Conservation (phyloP, 2,329 filamentous ascomycete species). For the Berkeleyomyces rouxiae region DNA sequence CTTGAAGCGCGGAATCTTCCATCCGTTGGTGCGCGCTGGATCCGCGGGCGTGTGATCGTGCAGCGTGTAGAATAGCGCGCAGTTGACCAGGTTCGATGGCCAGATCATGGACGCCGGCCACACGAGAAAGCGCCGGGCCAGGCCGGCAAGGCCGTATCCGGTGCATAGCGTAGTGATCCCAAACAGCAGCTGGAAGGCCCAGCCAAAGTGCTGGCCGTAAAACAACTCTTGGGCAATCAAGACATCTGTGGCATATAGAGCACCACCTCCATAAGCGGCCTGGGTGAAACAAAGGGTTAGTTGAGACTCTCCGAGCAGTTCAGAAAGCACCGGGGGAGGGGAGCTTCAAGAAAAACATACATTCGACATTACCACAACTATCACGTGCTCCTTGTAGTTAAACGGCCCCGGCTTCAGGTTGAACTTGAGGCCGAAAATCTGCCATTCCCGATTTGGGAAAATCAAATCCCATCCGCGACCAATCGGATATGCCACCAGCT, state of each 20-base stretch:
- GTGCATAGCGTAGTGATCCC: conserved; percentile 45
- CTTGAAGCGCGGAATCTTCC: conserved; percentile 40
- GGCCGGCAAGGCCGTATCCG: conserved; percentile 46
- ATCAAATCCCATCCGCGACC: conserved; percentile 37
- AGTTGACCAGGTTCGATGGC: conserved; percentile 43
- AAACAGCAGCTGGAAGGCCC: conserved; percentile 42
- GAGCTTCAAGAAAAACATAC: conserved; percentile 23
- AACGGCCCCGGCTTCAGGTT: conserved; percentile 41
- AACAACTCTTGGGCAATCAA: conserved; percentile 28
- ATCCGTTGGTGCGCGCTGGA: conserved; percentile 35
- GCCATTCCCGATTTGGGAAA: conserved; percentile 36
- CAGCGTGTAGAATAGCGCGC: conserved; percentile 45
- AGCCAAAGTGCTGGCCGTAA: conserved; percentile 36
- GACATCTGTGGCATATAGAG: conserved; percentile 38
- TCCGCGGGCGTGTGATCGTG: conserved; percentile 42
- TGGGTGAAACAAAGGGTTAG: conserved; percentile 14
- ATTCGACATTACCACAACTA: conserved; percentile 48
- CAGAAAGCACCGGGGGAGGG: neutral
- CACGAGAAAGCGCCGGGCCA: conserved; percentile 41
- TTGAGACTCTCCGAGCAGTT: neutral
- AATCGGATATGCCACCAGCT: conserved; percentile 44
- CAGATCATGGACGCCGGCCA: conserved; percentile 49
- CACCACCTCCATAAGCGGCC: conserved; percentile 41
- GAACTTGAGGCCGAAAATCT: conserved; percentile 35
- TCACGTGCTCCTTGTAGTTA: conserved; percentile 45